Evolutionary conservation across 129 eudicot species (phyloP).

Genomic region (Mikania micrantha): DNA sequence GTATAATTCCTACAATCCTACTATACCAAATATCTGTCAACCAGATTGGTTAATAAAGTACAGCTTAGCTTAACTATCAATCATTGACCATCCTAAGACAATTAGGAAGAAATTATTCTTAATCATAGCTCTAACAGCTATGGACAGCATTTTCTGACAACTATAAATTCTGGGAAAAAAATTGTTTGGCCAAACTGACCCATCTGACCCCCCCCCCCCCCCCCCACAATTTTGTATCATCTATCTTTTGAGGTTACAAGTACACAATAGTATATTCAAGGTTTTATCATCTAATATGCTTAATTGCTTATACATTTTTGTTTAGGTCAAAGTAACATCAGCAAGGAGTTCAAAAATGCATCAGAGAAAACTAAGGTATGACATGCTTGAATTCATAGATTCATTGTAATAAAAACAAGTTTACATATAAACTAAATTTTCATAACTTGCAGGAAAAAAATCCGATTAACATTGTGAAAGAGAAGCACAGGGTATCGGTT

Average conservation of each 20-base stretch:
- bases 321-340: constrained; percentile 31
- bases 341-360: constrained; percentile 30
- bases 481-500: constrained; percentile 46
- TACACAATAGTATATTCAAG: background rate
- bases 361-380: constrained; percentile 37
- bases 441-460: constrained; percentile 40
- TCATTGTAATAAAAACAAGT: background rate
- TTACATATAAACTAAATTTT: constrained; percentile 8
- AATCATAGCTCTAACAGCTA: background rate
- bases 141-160: background rate
- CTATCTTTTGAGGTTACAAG: no score
- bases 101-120: background rate
- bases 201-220: no score
- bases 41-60: background rate
- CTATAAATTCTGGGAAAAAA: background rate
- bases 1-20: no score
- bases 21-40: background rate
- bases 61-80: background rate
- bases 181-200: background rate
- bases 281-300: constrained; percentile 6
- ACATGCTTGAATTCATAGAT: constrained; percentile 11
- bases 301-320: background rate
- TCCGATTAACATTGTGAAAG: constrained; percentile 27
- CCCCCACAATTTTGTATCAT: background rate
- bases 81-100: background rate